Evolutionary conservation across 2,329 filamentous ascomycete genomes (phyloP), one percentile per base, ranked within the genome.

Genomic region (Paecilomyces sp.): DNA sequence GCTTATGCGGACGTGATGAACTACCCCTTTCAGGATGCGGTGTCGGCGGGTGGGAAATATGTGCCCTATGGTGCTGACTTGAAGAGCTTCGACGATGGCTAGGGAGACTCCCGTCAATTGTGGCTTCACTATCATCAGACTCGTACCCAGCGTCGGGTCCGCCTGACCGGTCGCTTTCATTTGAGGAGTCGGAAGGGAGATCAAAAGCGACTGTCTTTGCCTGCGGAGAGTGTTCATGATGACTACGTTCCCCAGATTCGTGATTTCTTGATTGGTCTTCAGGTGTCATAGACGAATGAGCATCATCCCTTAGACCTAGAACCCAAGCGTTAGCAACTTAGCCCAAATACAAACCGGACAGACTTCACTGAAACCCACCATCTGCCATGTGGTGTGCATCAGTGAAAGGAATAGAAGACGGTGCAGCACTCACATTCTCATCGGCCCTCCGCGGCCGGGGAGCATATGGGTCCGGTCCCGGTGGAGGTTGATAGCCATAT

Each of bases 361-460:
- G 33, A 64, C 56, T 57, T 63, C 63, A 64, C 63, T 61, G 62
- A 72, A 47, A 79, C 76, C 71, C 76, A 79, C 77, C 76, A 74
- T 77, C 70, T 65, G 69, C 64, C 66, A 65, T 65, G 66, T 69
- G 71, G 66, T 71, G 66, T 68, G 72, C 67, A 68, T 72, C 69
- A 69, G 67, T 67, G 68, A 69, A 64, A 65, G 68, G 70, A 47
- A 47, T 47, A 47, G 41, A 8, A 47, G 41, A 47, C 9, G 41
- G 41, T 69, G 68, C 69, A 72, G 72, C 71, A 80, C 79, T 80
- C 77, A 81, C 79, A 79, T 80, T 80, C 69, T 80, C 78, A 70
- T 80, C 77, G 61, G 72, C 74, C 64, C 76, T 71, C 62, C 72
- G 69, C 56, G 72, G 69, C 65, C 69, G 67, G 30, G 73, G 66